Evolutionary conservation across 352 stramenopile genomes (phyloP), one percentile per base, ranked within the genome.

Genomic region (Phytopythium oedochilum): DNA sequence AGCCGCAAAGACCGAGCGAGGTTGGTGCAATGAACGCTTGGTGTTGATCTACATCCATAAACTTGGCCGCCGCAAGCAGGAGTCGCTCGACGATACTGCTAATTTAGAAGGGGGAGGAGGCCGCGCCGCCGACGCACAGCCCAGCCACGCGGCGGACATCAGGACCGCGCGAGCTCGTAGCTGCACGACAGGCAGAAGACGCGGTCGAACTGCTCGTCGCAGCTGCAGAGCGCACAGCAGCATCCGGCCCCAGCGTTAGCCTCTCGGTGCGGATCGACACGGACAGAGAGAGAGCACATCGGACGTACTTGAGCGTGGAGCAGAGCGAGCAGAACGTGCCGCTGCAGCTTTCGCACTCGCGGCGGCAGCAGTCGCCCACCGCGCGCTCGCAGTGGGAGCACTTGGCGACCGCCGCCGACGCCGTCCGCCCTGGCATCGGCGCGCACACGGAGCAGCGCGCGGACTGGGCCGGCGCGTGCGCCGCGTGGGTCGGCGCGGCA

Each of bases 131-230:
- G 14, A 31, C 43, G 28, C 25, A 10, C 26, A 18, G 14, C 14
- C 43, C 2, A 31, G 7, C 9, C 28, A 31, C 23, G 43, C 20
- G 20, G 20, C 20, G 31, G 10, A 3, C 31, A 26, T 66, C 52
- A 68, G 42, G 39, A 48, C 43, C 62, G 60, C 28, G 49, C 57
- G 25, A 63, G 20, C 42, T 76, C 74, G 46, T 81, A 61, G 62
- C 88, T 84, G 64, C 83, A 92, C 22, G 76, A 76, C 46, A 88
- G 65, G 64, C 83, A 92, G 49, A 92, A 88, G 39, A 88, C 63
- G 51, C 83, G 83, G 57, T 92, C 83, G 45, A 88, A 86, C 55
- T 85, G 71, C 57, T 88, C 73, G 55, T 92, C 83, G 46, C 80
- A 85, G 52, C 75, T 85, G 47, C 38, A 59, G 20, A 36, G 11